Conservation (phyloP, 768 basidiomycete species). For the Leucosporidium scottii region DNA sequence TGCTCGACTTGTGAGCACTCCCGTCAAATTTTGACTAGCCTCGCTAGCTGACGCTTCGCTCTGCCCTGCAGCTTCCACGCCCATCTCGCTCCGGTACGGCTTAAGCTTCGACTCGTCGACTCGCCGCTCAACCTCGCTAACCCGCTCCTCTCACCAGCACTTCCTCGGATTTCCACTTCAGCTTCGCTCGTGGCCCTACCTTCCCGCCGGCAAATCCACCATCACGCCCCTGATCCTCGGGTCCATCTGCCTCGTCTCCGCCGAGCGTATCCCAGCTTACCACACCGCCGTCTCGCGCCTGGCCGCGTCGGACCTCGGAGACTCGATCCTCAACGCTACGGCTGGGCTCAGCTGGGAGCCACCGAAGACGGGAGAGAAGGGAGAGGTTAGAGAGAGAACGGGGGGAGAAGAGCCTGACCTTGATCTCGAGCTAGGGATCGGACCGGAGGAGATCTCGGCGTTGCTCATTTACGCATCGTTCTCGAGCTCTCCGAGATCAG, state of each 20-base stretch:
- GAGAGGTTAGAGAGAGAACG: too few relatives aligned
- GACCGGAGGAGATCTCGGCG: background rate
- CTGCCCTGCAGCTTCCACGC: background rate
- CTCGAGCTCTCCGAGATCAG: background rate
- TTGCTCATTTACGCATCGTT: slow-evolving; percentile 3
- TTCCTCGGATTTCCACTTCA: slow-evolving; percentile 1
- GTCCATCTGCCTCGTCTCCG: background rate
- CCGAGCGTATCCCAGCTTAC: slow-evolving; percentile 1
- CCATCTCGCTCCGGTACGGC: background rate
- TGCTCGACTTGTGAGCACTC: background rate
- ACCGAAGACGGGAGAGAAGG: background rate
- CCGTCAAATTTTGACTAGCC: too few relatives aligned
- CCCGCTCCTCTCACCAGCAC: background rate
- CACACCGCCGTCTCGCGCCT: background rate
- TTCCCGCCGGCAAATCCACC: background rate
- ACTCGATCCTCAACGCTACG: background rate
- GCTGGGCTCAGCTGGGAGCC: background rate
- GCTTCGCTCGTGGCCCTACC: slow-evolving; percentile 3
- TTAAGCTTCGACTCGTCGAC: too few relatives aligned
- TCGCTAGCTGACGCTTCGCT: background rate
- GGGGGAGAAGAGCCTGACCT: background rate
- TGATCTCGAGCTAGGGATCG: slow-evolving; percentile 3
- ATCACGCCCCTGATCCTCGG: slow-evolving; percentile 3
- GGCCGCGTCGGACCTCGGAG: background rate
- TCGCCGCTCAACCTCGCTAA: too few relatives aligned